These are phyloP conservation scores for Colletotrichum gloeosporioides DNA, from an alignment of 2,329 filamentous ascomycete species.

Conservation along the genomic window DNA sequence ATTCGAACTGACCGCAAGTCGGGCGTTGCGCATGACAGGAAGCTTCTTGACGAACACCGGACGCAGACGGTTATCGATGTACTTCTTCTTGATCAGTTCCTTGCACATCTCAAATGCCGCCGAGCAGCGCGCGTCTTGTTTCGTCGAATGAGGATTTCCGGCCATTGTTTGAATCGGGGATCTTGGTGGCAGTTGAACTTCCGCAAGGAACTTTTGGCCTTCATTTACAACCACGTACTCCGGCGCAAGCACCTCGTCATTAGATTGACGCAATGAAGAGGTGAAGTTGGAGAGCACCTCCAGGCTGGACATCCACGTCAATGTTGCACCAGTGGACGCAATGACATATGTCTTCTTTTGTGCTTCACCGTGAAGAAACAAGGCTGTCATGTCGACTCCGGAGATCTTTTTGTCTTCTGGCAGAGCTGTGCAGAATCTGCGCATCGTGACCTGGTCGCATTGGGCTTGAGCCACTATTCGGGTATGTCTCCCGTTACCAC, in stretches of 20 bases:
- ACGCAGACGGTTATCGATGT: conserved; percentile 76
- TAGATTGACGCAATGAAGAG: conserved; percentile 63
- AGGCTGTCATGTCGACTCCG: conserved; percentile 62
- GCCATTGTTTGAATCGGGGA: conserved; percentile 73
- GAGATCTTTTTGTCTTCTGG: conserved; percentile 76
- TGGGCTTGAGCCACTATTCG: conserved; percentile 64
- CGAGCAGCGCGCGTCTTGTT: conserved; percentile 82
- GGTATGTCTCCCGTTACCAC: conserved; percentile 66
- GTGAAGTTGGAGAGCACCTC: conserved; percentile 76
- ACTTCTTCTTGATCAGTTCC: conserved; percentile 66
- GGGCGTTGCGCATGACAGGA: conserved; percentile 86
- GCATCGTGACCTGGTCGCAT: conserved; percentile 67
- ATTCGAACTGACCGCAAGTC: conserved; percentile 80
- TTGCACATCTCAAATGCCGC: conserved; percentile 87
- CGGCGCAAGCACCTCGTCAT: conserved; percentile 38
- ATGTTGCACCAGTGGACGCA: conserved; percentile 71
- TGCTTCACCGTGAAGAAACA: conserved; percentile 56
- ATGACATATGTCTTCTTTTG: conserved; percentile 63
- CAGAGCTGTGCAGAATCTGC: conserved; percentile 76
- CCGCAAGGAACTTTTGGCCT: conserved; percentile 71
- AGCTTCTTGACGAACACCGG: conserved; percentile 75
- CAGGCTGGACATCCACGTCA: conserved; percentile 79
- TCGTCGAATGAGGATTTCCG: conserved; percentile 70
- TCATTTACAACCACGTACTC: conserved; percentile 68
- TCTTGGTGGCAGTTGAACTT: conserved; percentile 77